Base-by-base conservation (phyloP, 202 grass and related monocot species). In the Dendrocalamus latiflorus region DNA sequence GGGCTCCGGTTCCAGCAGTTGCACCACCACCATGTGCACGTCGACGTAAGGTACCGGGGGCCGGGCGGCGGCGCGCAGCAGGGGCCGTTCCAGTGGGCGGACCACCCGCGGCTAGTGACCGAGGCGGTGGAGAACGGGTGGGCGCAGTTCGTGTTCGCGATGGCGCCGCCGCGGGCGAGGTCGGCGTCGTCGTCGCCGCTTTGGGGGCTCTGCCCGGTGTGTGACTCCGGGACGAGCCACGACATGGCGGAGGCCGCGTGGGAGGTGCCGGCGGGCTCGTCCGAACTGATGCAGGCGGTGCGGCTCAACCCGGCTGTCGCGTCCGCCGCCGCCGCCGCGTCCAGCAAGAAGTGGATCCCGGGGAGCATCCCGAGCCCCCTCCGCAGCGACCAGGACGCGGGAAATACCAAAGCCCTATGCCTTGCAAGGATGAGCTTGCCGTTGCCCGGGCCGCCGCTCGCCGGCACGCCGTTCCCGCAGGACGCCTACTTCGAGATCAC, bases 401-500 rank as follows among this genome's bases (percentile, higher is more conserved):
- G 26, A 9, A 55, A 72, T 0, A 70, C 18, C 58, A 72, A 6
- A 49, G 36, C 55, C 0, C 57, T 91, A 24, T 89, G 80, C 20
- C 8, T 83, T 43, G 89, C 90, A 57, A 88, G 56, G 89, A 94
- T 96, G 96, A 76, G 84, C 68, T 41, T 99, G 72, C 96, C 96
- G 3, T 65, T 99, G 55, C 96, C 93, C 0, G 93, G 96, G 3
- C 96, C 96, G 36, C 76, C 88, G 11, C 87, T 99, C 48, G 60
- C 75, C 50, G 85, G 89, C 20, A 16, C 90, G 55, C 91, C 96
- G 10, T 99, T 99, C 76, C 91, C 93, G n/a, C 89, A 96, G 81
- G 96, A 99, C 43, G 87, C 88, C 6, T 99, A 99, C 74, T 89
- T 96, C 47, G 96, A 99, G 93, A 78, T 99, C 84, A 93, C 91